Evolutionary conservation across 805 yeast genomes (phyloP).

Genomic region (Metschnikowia sp.): DNA sequence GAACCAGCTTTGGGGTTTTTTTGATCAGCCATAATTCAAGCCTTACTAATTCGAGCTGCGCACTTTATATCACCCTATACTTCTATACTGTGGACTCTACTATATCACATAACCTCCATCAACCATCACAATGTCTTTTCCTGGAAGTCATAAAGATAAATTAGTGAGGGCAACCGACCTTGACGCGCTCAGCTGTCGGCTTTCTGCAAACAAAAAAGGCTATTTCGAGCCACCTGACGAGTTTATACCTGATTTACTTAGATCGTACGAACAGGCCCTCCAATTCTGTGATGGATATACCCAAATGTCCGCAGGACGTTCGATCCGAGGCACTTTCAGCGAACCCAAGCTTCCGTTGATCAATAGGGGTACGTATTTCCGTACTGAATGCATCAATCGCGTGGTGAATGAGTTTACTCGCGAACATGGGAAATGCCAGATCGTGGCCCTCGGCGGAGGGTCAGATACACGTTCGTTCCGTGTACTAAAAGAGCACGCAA

Average conservation of each 20-base stretch:
- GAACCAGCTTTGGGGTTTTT: too few relatives aligned
- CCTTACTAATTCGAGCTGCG: background rate
- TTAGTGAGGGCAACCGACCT: conserved; percentile 58
- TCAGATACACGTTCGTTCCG: conserved; percentile 69
- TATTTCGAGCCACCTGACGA: conserved; percentile 45
- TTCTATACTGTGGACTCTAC: background rate
- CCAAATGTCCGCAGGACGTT: conserved; percentile 37
- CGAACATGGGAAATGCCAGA: conserved; percentile 38
- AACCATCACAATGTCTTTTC: conserved; percentile 22
- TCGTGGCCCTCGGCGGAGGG: conserved; percentile 77
- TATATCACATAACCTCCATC: background rate
- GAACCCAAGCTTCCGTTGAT: conserved; percentile 59
- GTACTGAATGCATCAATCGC: conserved; percentile 52
- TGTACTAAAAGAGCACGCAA: conserved; percentile 31
- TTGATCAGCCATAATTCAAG: background rate
- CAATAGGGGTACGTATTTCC: conserved; percentile 65
- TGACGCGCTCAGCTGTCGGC: conserved; percentile 68
- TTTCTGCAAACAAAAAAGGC: conserved; percentile 45
- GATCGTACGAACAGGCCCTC: conserved; percentile 35
- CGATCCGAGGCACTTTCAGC: conserved; percentile 36
- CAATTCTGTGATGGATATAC: conserved; percentile 40
- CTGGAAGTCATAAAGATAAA: conserved; percentile 35
- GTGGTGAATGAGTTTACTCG: conserved; percentile 42
- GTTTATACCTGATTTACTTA: conserved; percentile 30
- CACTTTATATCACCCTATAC: background rate